phyloP scores from a whole-genome alignment of 2,329 filamentous ascomycete genomes.

The Pleoardoris graminearum region DNA sequence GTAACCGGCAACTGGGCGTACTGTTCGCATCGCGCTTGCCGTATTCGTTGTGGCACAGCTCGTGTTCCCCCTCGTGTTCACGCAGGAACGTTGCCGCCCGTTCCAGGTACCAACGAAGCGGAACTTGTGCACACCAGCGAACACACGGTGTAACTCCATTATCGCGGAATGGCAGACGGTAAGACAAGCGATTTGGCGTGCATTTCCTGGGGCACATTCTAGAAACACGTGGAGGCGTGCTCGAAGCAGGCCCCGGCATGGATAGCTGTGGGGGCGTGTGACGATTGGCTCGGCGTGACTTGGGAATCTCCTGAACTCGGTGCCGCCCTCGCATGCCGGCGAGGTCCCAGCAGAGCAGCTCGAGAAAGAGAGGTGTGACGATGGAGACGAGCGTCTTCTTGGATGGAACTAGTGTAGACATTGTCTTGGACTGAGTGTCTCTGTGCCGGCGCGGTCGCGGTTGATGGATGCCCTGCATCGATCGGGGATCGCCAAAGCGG shows the following conservation, averaged over 20 bases:
- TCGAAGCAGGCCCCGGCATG: too few relatives aligned
- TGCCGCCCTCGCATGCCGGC: neutral
- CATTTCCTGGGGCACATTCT: neutral
- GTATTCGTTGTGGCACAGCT: neutral
- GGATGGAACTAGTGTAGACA: too few relatives aligned
- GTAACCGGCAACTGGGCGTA: neutral
- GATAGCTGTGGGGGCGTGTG: too few relatives aligned
- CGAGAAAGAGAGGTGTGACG: neutral
- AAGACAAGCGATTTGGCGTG: neutral
- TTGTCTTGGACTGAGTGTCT: too few relatives aligned
- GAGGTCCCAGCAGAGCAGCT: too few relatives aligned
- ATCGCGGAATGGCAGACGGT: neutral
- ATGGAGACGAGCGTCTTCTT: neutral
- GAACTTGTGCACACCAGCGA: neutral
- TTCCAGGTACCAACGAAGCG: neutral
- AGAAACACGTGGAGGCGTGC: slow-evolving; percentile 1
- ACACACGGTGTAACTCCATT: neutral
- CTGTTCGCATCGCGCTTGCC: neutral
- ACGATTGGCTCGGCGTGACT: too few relatives aligned
- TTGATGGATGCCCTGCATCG: neutral
- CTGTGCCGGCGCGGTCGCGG: neutral
- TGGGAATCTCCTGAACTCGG: slow-evolving; percentile 6
- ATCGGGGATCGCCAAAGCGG: neutral
- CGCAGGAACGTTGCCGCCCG: neutral
- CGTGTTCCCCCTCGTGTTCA: neutral